Base-by-base conservation (phyloP, 345 rosid species). In the Bretschneidera sinensis region DNA sequence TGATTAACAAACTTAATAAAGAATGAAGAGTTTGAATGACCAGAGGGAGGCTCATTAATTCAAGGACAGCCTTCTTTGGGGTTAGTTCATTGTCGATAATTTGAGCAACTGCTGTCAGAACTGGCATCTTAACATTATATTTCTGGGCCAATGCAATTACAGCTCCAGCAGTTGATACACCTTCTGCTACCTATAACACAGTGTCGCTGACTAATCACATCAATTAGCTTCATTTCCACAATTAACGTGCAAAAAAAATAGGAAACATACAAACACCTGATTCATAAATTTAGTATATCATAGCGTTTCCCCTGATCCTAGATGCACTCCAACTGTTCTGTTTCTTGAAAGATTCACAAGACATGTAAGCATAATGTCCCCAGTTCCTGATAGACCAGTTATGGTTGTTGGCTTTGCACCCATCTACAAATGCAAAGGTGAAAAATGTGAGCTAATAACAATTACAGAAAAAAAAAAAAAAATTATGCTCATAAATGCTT, bases 311-410 rank as follows among this genome's bases (percentile, higher is more conserved):
- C 98, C 96, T 28, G 91, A 85, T 65, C 98, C 98, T 66, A 92
- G 85, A 14, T 91, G 86, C 19, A 92, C 91, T 71, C 98, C 98
- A 50, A 92, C 96, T 13, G 82, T 86, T 75, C 80, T 76, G 71
- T 92, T 88, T 76, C 95, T 88, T 70, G 98, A 92, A 31, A 92
- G 98, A 75, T 81, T 85, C 45, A 92, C 96, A 28, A 92, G 89
- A 70, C 98, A 88, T 43, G 98, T 92, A 31, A 86, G 95, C 95
- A 88, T 92, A 28, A 86, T 92, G 76, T 92, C 98, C 35, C 98
- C 98, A 13, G 89, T 92, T 74, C 98, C 98, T 9, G 98, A 88
- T 53, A 88, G 77, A 63, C 95, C 96, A 19, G 96, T 86, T 65
- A 86, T 80, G 63, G 98, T 92, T 48, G 85, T 81, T 45, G 96